Evolutionary conservation across 164 flowering plant species (phyloP), one percentile per base, ranked within the genome.

Genomic region (Annona squamosa): DNA sequence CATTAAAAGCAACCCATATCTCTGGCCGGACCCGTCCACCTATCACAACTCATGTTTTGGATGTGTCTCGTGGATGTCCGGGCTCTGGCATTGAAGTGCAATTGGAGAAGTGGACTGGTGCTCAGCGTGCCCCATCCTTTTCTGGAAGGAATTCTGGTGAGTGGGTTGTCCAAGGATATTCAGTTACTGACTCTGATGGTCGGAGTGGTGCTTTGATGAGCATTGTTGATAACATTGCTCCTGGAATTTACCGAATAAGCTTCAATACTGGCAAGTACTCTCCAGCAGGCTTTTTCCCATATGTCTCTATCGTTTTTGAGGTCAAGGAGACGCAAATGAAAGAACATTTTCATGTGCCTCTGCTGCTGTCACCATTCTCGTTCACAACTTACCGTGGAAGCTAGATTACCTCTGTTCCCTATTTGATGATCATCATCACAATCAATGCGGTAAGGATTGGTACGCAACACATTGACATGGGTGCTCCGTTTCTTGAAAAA

Each of bases 321-420:
- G 84, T 95, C 76, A 87, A 76, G 72, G 98, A 91, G 76, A 75
- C 86, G 2, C 98, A 95, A 80, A 84, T 74, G 61, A 70, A 70
- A 56, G 91, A 95, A 59, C 98, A 95, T 84, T 93, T 95, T 80
- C 99, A 95, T 80, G 98, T 95, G 61, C 99, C 99, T 9, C 80
- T 96, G 70, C 83, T 96, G 78, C 82, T 96, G 48, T 93, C 98
- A 0, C 99, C 98, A 3, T 96, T 90, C 77, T 89, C 97, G 0
- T 89, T 89, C 78, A 72, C 85, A 1, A 93, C 99, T 1, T 96
- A 96, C 73, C 94, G 99, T 26, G 99, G 99, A 26, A 96, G 98
- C 92, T 96, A 89, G 83, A 81, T 26, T 26, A 26, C 48, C 12
- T 73, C 19, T 63, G 26, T 63, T 17, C 10, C 7, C 16, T 17